These are phyloP conservation scores for Vitellaria paradoxa DNA, from an alignment of 179 eudicot genomes.

Conservation along the genomic window DNA sequence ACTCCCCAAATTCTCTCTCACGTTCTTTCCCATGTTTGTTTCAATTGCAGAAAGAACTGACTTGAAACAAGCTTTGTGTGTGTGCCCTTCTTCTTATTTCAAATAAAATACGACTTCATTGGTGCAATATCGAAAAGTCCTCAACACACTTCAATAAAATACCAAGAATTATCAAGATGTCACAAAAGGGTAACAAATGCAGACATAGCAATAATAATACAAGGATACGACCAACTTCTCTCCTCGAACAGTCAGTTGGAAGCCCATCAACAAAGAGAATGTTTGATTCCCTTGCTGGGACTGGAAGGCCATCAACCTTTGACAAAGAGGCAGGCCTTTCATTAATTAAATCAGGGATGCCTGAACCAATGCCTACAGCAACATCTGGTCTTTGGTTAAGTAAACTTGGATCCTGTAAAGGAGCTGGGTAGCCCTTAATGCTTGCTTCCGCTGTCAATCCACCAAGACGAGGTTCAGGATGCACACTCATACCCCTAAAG, in stretches of 20 bases:
- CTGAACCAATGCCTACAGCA: slow-evolving; percentile 39
- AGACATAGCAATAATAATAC: not conserved
- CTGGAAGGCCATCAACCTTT: slow-evolving; percentile 46
- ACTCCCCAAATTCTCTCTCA: no score
- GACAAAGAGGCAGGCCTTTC: slow-evolving; percentile 57
- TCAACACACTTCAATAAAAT: not conserved
- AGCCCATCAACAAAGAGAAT: slow-evolving; percentile 91
- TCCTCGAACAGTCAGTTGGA: slow-evolving; percentile 82
- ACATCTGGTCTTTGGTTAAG: slow-evolving; percentile 42
- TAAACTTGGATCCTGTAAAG: slow-evolving; percentile 45
- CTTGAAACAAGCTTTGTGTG: no score
- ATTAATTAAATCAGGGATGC: slow-evolving; percentile 47
- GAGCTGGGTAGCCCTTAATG: slow-evolving; percentile 44
- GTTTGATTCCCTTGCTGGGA: slow-evolving; percentile 54
- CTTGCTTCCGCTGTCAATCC: slow-evolving; percentile 43
- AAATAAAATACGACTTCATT: not conserved
- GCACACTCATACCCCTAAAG: slow-evolving; percentile 33
- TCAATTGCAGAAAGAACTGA: no score
- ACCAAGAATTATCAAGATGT: not conserved
- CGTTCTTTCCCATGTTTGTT: no score
- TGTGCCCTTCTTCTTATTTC: not conserved
- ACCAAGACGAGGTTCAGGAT: slow-evolving; percentile 41
- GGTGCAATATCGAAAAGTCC: not conserved
- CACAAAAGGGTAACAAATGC: slow-evolving; percentile 2
- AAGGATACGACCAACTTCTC: slow-evolving; percentile 99